Evolutionary conservation across 495 filamentous ascomycete species (phyloP).

Genomic region (Trichoderma asperelloides): DNA sequence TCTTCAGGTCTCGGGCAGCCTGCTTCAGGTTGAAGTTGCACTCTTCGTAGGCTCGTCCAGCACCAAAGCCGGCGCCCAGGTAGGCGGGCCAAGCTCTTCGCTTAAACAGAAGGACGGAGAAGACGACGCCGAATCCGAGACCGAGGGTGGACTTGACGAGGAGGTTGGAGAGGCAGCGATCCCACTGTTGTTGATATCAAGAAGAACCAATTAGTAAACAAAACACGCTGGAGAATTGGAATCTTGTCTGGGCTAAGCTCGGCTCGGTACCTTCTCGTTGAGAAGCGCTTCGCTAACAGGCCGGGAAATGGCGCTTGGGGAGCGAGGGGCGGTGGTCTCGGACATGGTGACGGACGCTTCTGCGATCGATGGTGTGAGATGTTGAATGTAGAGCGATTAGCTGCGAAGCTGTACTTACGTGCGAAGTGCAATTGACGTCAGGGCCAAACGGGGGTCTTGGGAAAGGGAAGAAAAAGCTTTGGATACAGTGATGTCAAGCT

Average conservation of each 20-base stretch:
- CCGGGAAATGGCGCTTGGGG: slow-evolving; percentile 41
- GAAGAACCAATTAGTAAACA: neutral
- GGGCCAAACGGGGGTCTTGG: neutral
- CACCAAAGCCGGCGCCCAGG: slow-evolving; percentile 87
- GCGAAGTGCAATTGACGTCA: neutral
- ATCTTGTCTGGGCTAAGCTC: neutral
- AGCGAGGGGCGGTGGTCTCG: slow-evolving; percentile 29
- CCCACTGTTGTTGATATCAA: slow-evolving; percentile 57
- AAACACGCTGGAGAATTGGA: neutral
- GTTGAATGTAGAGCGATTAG: neutral
- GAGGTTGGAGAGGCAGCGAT: slow-evolving; percentile 91
- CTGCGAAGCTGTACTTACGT: neutral
- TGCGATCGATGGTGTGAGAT: neutral
- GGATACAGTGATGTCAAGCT: slow-evolving; percentile 10
- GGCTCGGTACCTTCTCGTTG: slow-evolving; percentile 75
- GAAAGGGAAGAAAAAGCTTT: neutral
- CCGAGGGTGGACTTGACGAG: slow-evolving; percentile 91
- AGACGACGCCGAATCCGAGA: slow-evolving; percentile 91
- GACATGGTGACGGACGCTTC: slow-evolving; percentile 26
- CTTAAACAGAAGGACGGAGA: slow-evolving; percentile 97
- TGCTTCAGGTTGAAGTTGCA: slow-evolving; percentile 59
- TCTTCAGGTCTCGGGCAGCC: slow-evolving; percentile 41
- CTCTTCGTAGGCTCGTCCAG: slow-evolving; percentile 93
- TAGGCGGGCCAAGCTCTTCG: slow-evolving; percentile 92
- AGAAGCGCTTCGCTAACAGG: slow-evolving; percentile 89